Conservation (phyloP, 805 yeast species). For the Candida quercuum region DNA sequence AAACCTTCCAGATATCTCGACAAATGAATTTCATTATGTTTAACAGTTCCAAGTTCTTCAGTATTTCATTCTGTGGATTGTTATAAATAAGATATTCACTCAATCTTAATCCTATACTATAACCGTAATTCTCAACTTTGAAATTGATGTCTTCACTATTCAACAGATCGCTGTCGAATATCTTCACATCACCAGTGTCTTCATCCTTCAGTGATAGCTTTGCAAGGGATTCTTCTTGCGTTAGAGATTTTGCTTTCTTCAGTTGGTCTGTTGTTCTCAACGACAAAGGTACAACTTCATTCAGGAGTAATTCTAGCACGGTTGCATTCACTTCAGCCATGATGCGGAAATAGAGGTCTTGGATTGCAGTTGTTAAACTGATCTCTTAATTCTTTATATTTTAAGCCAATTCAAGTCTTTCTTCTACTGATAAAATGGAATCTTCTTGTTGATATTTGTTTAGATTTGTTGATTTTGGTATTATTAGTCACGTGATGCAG, state of each 20-base stretch:
- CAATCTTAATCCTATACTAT: conserved; percentile 55
- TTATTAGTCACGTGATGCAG: background rate
- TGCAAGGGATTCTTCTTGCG: conserved; percentile 8
- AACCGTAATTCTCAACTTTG: conserved; percentile 69
- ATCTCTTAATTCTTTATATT: too few species aligned
- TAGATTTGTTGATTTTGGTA: too few species aligned
- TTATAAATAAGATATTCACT: conserved; percentile 42
- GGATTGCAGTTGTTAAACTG: background rate
- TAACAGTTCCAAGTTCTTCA: conserved; percentile 54
- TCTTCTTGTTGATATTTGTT: too few species aligned
- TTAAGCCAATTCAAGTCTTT: too few species aligned
- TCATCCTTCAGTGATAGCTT: conserved; percentile 14
- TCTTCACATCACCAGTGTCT: conserved; percentile 36
- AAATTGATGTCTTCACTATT: conserved; percentile 46
- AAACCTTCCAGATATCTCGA: conserved; percentile 80
- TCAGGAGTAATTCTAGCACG: conserved; percentile 59
- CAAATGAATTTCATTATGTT: conserved; percentile 91
- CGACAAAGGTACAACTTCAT: conserved; percentile 73
- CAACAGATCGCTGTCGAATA: conserved; percentile 31
- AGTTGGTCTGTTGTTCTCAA: conserved; percentile 53
- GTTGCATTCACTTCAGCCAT: conserved; percentile 38
- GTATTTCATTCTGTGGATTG: conserved; percentile 42
- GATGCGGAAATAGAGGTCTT: background rate
- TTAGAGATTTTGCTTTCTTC: conserved; percentile 11
- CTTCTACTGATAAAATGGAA: too few species aligned